These are phyloP conservation scores for Posidonia oceanica DNA, from an alignment of 116 monocot genomes.

Conservation along the genomic window DNA sequence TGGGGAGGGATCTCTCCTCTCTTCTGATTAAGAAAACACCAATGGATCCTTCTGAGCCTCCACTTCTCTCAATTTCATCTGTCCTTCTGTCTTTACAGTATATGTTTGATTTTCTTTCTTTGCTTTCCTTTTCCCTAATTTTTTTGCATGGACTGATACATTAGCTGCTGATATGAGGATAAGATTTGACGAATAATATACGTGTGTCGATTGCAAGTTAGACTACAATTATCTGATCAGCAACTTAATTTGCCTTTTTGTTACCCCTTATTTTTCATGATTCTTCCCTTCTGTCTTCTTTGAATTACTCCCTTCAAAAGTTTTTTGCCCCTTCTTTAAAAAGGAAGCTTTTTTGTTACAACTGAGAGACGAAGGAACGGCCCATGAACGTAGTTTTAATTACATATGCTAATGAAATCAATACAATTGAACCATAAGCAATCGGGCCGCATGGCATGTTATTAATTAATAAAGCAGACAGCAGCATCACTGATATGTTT, in stretches of 20 bases:
- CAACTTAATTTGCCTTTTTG: not conserved
- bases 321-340: no score
- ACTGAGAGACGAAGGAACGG: no score
- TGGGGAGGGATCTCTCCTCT: conserved; percentile 3
- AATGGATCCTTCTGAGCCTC: conserved; percentile 98
- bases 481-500: no score
- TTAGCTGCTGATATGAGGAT: conserved; percentile 57
- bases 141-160: not conserved
- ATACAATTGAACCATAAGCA: no score
- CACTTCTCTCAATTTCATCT: not conserved
- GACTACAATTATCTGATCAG: conserved; percentile 99
- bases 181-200: conserved; percentile 24
- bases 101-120: not conserved
- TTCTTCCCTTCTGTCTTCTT: no score
- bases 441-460: no score
- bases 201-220: conserved; percentile 45
- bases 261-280: not conserved
- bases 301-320: no score
- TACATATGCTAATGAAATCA: no score
- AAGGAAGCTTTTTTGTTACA: no score
- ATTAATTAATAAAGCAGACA: no score
- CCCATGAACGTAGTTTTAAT: no score
- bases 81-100: not conserved
- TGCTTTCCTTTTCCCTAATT: not conserved
- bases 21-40: conserved; percentile 47